phyloP scores from a whole-genome alignment of 352 stramenopile species.

The Aphanomyces stellatus region DNA sequence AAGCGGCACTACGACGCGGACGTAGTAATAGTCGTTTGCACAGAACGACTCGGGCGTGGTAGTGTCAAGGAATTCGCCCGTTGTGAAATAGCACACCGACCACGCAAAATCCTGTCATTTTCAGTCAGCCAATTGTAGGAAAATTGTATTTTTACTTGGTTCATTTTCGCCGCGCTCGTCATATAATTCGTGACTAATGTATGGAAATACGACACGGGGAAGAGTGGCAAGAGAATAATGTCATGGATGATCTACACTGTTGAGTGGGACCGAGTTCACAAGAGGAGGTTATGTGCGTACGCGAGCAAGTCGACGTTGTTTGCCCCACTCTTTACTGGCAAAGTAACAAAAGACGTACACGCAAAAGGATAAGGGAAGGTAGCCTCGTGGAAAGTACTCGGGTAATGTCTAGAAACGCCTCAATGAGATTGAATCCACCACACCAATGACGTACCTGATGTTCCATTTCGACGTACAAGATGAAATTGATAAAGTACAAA shows the following conservation, averaged over 20 bases:
- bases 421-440: neutral
- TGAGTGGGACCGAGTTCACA: too few relatives aligned
- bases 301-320: slow-evolving; percentile 71
- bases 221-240: slow-evolving; percentile 85
- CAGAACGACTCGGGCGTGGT: neutral
- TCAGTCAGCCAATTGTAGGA: neutral
- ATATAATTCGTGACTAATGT: slow-evolving; percentile 85
- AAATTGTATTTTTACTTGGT: slow-evolving; percentile 45
- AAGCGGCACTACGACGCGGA: slow-evolving; percentile 90
- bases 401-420: neutral
- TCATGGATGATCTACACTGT: slow-evolving; percentile 41
- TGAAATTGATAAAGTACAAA: slow-evolving; percentile 88
- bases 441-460: neutral
- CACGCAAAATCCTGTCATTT: slow-evolving; percentile 68
- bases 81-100: slow-evolving; percentile 93
- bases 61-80: slow-evolving; percentile 83
- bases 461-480: slow-evolving; percentile 95
- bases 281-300: slow-evolving; percentile 23
- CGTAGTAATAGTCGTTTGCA: slow-evolving; percentile 82
- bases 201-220: slow-evolving; percentile 91
- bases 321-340: slow-evolving; percentile 77
- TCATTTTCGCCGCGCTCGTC: slow-evolving; percentile 76
- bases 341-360: slow-evolving; percentile 91
- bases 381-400: slow-evolving; percentile 52
- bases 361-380: slow-evolving; percentile 88